Percentiles rank a stretch among this genome's conserved stretches.
phyloP scores from a whole-genome alignment of 768 basidiomycete species.

The Suillus subaureus region DNA sequence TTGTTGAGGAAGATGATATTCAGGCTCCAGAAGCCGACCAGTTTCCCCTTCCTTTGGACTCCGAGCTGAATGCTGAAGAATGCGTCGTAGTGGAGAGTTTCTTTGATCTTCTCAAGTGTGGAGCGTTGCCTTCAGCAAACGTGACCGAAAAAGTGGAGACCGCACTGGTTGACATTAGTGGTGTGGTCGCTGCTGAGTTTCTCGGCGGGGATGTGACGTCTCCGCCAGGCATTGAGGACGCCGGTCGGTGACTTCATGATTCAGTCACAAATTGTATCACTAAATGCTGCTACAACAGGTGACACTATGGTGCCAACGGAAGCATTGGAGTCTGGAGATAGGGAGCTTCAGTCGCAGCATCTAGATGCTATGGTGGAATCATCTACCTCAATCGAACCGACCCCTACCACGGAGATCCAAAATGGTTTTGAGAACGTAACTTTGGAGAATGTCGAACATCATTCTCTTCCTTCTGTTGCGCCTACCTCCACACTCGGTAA shows the following conservation, averaged over 20 bases:
- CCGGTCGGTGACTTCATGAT: neutral
- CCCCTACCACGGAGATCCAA: neutral
- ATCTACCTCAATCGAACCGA: neutral
- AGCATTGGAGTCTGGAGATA: neutral
- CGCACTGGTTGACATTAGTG: neutral
- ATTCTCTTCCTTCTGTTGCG: neutral
- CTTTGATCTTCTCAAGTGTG: conserved; percentile 7
- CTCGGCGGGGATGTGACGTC: neutral
- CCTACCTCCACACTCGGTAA: neutral
- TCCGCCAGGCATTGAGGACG: neutral
- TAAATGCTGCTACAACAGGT: neutral
- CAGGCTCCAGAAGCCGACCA: neutral
- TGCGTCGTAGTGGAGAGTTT: conserved; percentile 3
- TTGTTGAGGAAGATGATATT: conserved; percentile 32
- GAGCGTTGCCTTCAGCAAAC: too few relatives aligned
- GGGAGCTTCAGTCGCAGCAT: neutral
- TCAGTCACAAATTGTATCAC: neutral
- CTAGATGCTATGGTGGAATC: neutral
- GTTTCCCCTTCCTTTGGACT: neutral
- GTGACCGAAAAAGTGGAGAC: neutral
- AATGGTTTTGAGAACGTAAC: neutral
- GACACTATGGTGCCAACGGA: neutral
- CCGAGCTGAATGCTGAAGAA: conserved; percentile 1
- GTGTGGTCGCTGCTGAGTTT: neutral
- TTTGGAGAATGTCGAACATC: neutral